Conservation (phyloP, 2,329 filamentous ascomycete genomes). For the Colletotrichum karsti region DNA sequence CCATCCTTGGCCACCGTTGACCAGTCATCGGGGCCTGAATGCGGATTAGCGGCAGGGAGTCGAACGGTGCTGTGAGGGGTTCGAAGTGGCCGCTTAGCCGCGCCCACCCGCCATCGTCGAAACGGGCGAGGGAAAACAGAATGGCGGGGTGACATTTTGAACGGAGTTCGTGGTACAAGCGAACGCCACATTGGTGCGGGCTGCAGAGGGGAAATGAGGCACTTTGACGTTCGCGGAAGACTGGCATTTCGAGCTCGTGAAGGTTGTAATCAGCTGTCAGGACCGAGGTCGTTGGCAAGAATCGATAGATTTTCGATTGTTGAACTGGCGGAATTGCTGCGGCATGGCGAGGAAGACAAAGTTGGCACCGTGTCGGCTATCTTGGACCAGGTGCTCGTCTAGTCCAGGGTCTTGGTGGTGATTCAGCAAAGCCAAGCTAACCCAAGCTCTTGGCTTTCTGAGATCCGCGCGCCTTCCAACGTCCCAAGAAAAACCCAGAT, state of each 20-base stretch:
- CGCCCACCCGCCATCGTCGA: conserved; percentile 22
- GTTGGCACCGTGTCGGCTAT: conserved; percentile 13
- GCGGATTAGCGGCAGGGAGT: conserved; percentile 7
- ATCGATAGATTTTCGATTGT: too few relatives aligned
- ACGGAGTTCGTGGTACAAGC: neutral
- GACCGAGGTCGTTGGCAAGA: too few relatives aligned
- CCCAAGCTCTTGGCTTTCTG: conserved; percentile 19
- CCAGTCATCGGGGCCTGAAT: conserved; percentile 10
- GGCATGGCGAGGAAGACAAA: neutral
- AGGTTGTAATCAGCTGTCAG: neutral
- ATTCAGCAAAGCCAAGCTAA: neutral
- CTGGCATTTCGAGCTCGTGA: neutral
- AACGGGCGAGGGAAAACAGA: conserved; percentile 1
- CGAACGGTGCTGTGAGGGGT: conserved; percentile 7
- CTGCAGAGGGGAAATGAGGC: conserved; percentile 21
- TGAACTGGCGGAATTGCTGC: neutral
- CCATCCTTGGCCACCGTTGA: conserved; percentile 5
- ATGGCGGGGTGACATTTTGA: conserved; percentile 12
- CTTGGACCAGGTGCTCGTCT: neutral
- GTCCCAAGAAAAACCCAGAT: conserved; percentile 1
- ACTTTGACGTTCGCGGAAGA: neutral
- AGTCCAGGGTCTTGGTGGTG: neutral
- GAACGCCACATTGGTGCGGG: conserved; percentile 15
- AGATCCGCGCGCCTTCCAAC: conserved; percentile 22
- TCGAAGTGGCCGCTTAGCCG: conserved; percentile 19